Evolutionary conservation across 179 eudicot genomes (phyloP), one percentile per base, ranked within the genome.

Genomic region (Patellifolia procumbens): DNA sequence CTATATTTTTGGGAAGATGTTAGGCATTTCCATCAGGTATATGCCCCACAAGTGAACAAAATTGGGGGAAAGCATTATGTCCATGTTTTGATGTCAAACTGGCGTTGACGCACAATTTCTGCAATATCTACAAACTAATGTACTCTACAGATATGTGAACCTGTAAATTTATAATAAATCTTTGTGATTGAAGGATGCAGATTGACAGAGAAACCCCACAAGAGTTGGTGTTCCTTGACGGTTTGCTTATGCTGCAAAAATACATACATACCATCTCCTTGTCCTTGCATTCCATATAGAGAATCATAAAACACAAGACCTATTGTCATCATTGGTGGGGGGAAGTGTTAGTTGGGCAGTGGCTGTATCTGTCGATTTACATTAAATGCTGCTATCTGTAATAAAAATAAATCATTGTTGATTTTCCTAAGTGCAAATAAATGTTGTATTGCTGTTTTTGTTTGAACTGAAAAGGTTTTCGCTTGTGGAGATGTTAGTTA

Each of bases 1-100:
- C 66, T 95, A 95, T 86, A 89, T 95, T 75, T 89, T 90, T 79
- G 99, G 85, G 99, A 95, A 82, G 99, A 95, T 84, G 99, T 95
- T 65, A 90, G 80, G 86, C 98, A 95, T 81, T 95, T 93, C 80
- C 99, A 95, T 78, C 86, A 81, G 97, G 99, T 91, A 93, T 60
- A 58, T 39, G 72, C 67, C 74, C 74, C 9, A n/a, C 4, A 34
- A 31, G 43, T 55, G n/a, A n/a, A n/a, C n/a, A n/a, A 59, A 73
- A 8, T 66, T n/a, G 34, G 48, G 51, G 43, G 22, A 29, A 15
- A 15, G 52, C 19, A 64, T 43, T 32, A 35, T 29, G 22, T 79
- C 48, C 45, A 39, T 72, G 26, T 7, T 63, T 7, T 63, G 68
- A 67, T 20, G 28, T 71, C 28, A 22, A 52, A 22, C 22, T 53